Evolutionary conservation across 2,329 filamentous ascomycete species (phyloP).

Genomic region (Pseudomassariella vexata): DNA sequence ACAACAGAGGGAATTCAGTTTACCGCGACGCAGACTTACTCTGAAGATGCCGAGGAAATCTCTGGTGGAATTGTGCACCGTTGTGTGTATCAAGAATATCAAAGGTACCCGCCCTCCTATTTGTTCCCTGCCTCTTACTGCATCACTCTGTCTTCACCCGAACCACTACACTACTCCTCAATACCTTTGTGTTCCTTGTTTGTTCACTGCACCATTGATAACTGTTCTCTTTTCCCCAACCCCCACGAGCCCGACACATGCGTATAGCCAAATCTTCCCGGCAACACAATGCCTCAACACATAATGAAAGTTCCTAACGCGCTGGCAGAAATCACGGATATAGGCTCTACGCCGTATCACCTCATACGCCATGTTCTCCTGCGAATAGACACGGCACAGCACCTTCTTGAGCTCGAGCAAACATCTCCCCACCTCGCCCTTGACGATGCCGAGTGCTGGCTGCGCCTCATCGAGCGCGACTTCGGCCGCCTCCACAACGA

Average conservation of each 20-base stretch:
- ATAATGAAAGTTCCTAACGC: conserved; percentile 8
- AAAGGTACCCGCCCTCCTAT: conserved; percentile 25
- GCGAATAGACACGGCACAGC: conserved; percentile 65
- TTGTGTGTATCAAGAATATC: conserved; percentile 48
- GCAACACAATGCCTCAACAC: too few species aligned
- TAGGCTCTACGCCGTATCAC: conserved; percentile 66
- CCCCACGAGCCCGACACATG: too few species aligned
- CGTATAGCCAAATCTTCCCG: too few species aligned
- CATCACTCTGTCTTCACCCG: too few species aligned
- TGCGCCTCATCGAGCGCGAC: conserved; percentile 70
- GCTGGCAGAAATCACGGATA: conserved; percentile 49
- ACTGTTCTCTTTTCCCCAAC: too few species aligned
- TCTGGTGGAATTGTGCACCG: conserved; percentile 44
- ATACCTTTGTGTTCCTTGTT: too few species aligned
- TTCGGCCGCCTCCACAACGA: conserved; percentile 59
- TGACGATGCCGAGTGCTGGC: conserved; percentile 69
- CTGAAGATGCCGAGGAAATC: conserved; percentile 39
- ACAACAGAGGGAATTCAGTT: too few species aligned
- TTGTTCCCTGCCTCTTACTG: too few species aligned
- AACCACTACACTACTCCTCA: too few species aligned
- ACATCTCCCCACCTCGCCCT: conserved; percentile 72
- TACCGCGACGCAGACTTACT: too few species aligned
- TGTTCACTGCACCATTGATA: too few species aligned
- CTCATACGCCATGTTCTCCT: conserved; percentile 63
- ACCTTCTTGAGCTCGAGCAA: conserved; percentile 69